Evolutionary conservation across 2,329 filamentous ascomycete species (phyloP).

Genomic region (Apiospora hydei): DNA sequence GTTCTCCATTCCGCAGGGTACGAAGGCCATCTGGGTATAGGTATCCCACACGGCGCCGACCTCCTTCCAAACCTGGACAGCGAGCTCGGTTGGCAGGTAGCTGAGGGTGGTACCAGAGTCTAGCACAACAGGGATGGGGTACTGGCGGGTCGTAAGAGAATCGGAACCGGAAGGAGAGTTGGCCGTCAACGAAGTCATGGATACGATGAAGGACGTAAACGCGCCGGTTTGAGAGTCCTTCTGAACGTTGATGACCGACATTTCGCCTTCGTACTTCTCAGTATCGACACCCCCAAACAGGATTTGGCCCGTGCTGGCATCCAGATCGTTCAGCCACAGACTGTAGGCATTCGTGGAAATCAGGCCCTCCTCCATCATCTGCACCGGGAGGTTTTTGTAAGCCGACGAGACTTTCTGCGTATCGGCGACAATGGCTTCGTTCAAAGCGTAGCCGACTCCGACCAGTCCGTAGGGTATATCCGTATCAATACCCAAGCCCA

Average conservation of each 20-base stretch:
- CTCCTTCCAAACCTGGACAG: conserved; percentile 59
- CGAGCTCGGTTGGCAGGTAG: conserved; percentile 71
- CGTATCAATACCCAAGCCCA: conserved; percentile 63
- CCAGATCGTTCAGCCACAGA: conserved; percentile 69
- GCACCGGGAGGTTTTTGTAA: conserved; percentile 69
- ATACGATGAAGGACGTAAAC: conserved; percentile 56
- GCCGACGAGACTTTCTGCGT: conserved; percentile 36
- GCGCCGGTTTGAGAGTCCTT: conserved; percentile 45
- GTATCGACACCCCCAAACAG: conserved; percentile 85
- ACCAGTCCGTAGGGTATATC: conserved; percentile 64
- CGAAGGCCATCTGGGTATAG: conserved; percentile 48
- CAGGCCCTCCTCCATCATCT: conserved; percentile 66
- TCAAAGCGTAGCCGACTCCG: conserved; percentile 65
- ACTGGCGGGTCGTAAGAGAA: conserved; percentile 48
- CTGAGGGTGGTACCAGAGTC: conserved; percentile 79
- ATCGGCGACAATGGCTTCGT: conserved; percentile 55
- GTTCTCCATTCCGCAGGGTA: conserved; percentile 58
- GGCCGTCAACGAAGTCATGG: conserved; percentile 56
- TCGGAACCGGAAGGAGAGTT: conserved; percentile 58
- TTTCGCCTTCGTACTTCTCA: conserved; percentile 71
- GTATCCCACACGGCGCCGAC: conserved; percentile 58
- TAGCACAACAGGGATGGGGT: conserved; percentile 68
- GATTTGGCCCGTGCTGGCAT: conserved; percentile 71
- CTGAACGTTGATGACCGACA: conserved; percentile 68
- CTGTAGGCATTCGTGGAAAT: conserved; percentile 76